phyloP scores from a whole-genome alignment of 768 basidiomycete species.

The Paxillus involutus region DNA sequence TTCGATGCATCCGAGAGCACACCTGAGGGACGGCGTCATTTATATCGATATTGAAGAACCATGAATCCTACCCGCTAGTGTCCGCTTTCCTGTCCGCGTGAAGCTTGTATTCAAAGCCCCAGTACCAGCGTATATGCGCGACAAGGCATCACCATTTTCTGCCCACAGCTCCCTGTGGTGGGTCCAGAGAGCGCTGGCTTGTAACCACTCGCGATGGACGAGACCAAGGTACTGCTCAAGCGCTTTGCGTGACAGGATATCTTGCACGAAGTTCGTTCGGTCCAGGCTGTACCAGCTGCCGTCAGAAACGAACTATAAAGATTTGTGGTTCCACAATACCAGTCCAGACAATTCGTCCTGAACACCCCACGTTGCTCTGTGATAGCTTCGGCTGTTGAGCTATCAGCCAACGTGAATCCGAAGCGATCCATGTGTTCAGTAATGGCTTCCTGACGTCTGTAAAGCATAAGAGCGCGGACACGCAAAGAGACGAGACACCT shows the following conservation, averaged over 20 bases:
- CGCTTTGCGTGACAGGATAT: conserved; percentile 82
- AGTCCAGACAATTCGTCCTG: conserved; percentile 93
- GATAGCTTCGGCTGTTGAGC: conserved; percentile 63
- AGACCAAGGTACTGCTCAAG: conserved; percentile 83
- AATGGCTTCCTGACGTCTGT: conserved; percentile 63
- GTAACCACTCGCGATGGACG: conserved; percentile 74
- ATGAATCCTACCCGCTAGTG: conserved; percentile 65
- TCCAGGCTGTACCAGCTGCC: conserved; percentile 62
- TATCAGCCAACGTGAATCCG: conserved; percentile 83
- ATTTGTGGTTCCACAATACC: conserved; percentile 45
- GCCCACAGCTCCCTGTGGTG: conserved; percentile 96
- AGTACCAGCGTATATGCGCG: conserved; percentile 92
- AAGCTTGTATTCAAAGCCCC: conserved; percentile 95
- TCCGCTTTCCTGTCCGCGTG: conserved; percentile 92
- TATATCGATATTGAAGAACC: not conserved
- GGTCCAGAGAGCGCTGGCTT: conserved; percentile 70
- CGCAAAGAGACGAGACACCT: conserved; percentile 7
- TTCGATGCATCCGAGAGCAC: conserved; percentile 96
- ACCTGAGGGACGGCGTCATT: conserved; percentile 42
- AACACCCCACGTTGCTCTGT: conserved; percentile 92
- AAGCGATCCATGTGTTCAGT: conserved; percentile 69
- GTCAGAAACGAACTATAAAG: not conserved
- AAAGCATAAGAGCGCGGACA: conserved; percentile 6
- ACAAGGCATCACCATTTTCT: conserved; percentile 92
- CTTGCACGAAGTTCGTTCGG: conserved; percentile 96